phyloP scores from a whole-genome alignment of 768 basidiomycete species.

The Boletus rubroflammeus region DNA sequence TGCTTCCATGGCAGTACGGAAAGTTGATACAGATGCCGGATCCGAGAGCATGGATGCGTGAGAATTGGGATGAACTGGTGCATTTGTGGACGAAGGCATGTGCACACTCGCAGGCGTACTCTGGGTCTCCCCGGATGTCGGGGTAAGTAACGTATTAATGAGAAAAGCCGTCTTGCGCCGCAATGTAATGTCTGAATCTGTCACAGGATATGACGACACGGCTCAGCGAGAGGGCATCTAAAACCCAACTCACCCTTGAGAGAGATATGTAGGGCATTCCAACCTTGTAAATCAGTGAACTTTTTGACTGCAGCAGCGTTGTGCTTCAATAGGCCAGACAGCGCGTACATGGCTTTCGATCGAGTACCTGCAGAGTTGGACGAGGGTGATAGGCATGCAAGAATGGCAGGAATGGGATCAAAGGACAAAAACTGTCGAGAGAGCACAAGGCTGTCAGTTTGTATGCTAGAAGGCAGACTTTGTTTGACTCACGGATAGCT shows the following conservation, averaged over 20 bases:
- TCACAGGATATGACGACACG: conserved; percentile 2
- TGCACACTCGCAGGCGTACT: conserved; percentile 14
- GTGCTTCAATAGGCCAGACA: conserved; percentile 79
- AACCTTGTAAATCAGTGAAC: conserved; percentile 54
- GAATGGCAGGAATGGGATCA: conserved; percentile 62
- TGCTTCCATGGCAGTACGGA: conserved; percentile 44
- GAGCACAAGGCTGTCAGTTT: not conserved
- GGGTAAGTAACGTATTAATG: conserved; percentile 64
- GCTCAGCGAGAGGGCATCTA: not conserved
- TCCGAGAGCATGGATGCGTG: conserved; percentile 61
- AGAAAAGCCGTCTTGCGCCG: conserved; percentile 80
- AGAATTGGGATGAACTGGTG: conserved; percentile 65
- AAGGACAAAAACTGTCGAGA: conserved; percentile 52
- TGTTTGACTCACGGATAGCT: conserved; percentile 55
- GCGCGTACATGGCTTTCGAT: conserved; percentile 78
- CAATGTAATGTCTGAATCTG: conserved; percentile 75
- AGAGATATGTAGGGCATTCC: conserved; percentile 55
- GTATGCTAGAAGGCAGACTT: not conserved
- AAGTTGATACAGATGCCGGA: conserved; percentile 52
- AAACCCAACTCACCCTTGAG: conserved; percentile 50
- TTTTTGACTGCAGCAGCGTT: conserved; percentile 60
- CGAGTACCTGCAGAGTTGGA: conserved; percentile 51
- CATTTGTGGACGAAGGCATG: conserved; percentile 20
- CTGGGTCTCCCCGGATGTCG: conserved; percentile 28
- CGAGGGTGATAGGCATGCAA: conserved; percentile 57